Base-by-base conservation (phyloP, 2,329 filamentous ascomycete genomes). In the Drechmeria coniospora region DNA sequence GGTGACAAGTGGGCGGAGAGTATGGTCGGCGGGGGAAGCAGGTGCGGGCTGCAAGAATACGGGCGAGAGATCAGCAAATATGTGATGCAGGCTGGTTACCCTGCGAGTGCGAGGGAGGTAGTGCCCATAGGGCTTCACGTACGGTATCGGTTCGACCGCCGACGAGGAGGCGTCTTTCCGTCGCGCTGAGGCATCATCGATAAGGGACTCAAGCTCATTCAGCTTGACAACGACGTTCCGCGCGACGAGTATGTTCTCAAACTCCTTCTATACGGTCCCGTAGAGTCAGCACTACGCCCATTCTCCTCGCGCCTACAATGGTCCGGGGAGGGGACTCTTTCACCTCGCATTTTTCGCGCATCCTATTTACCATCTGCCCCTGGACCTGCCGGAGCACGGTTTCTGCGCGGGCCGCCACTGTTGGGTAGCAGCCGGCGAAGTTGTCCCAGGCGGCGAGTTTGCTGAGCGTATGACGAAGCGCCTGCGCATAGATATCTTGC, bases 391-490 rank as follows among this genome's bases (percentile, higher is more conserved):
- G 54, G 40, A 76, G 53, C 21, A 64, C 57, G 6, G 48, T 52
- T 15, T 65, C 64, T 13, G 67, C 60, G 34, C 57, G 51, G 21
- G 49, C 44, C 12, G 66, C 61, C n/a, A 74, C 56, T 13, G 64
- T 70, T 23, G 72, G 71, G 45, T 72, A 77, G 50, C 72, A 77
- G 2, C 62, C 55, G 2, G 63, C 62, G 39, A 76, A 65, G 45
- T 68, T 69, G 26, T 63, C 57, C 53, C 61, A 69, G 36, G 53
- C 59, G 36, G 53, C 59, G 30, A 75, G 56, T 42, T 66, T 63
- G 37, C 47, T 53, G 18, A 76, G 57, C 3, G 71, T 74, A 38
- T 61, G 61, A 25, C 49, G 38, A 15, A 75, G 59, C 16, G 61
- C 61, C 32, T 56, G 50, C 29, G 56, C 54, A 44, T 71, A 73